Evolutionary conservation across 768 basidiomycete species (phyloP).

Genomic region (Psilocybe subaeruginosa): DNA sequence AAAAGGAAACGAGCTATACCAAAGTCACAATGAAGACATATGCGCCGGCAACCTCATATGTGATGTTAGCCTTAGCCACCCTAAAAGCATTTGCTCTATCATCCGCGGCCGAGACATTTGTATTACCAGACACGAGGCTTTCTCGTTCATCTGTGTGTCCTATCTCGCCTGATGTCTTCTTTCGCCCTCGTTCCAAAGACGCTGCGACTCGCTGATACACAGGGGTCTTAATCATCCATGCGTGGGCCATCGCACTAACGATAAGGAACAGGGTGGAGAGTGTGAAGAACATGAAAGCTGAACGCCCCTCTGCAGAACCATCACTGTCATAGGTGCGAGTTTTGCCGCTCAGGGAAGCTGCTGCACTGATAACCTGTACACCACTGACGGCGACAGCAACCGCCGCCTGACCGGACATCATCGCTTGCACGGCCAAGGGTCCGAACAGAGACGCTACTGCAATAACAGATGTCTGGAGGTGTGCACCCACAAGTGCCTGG

Average conservation of each 20-base stretch:
- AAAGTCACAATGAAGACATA: slow-evolving; percentile 82
- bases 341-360: slow-evolving; percentile 54
- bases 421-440: slow-evolving; percentile 66
- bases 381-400: slow-evolving; percentile 81
- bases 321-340: slow-evolving; percentile 34
- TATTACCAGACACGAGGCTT: slow-evolving; percentile 37
- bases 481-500: slow-evolving; percentile 68
- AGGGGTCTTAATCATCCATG: slow-evolving; percentile 59
- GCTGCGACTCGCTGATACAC: slow-evolving; percentile 58
- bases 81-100: slow-evolving; percentile 48
- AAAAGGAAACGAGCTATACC: slow-evolving; percentile 44
- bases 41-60: slow-evolving; percentile 72
- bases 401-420: slow-evolving; percentile 86
- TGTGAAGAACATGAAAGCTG: slow-evolving; percentile 75
- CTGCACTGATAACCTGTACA: slow-evolving; percentile 72
- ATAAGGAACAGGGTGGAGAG: slow-evolving; percentile 70
- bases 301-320: slow-evolving; percentile 61
- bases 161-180: slow-evolving; percentile 21
- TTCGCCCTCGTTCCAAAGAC: slow-evolving; percentile 42
- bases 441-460: slow-evolving; percentile 87
- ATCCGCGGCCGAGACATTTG: slow-evolving; percentile 24
- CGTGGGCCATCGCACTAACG: slow-evolving; percentile 53
- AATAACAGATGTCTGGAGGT: slow-evolving; percentile 76
- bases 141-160: slow-evolving; percentile 35
- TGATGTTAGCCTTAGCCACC: slow-evolving; percentile 64